Evolutionary conservation across 768 basidiomycete genomes (phyloP).

Genomic region (Lactifluus volemus): DNA sequence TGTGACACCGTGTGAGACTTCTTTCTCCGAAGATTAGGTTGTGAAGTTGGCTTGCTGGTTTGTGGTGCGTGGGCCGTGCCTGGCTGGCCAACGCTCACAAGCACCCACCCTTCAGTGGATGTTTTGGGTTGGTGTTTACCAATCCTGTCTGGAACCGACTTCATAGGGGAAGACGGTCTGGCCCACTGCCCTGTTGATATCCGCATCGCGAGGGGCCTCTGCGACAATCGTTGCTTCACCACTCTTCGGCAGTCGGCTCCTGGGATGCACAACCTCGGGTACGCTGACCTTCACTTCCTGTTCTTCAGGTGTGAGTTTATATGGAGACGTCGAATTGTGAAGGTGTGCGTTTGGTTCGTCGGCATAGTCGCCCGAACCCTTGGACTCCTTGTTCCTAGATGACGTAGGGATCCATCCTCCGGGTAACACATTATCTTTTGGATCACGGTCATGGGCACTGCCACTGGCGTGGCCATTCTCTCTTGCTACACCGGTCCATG

Average conservation of each 20-base stretch:
- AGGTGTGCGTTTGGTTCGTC: neutral
- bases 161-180: neutral
- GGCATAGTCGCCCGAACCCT: neutral
- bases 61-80: conserved; percentile 21
- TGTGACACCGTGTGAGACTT: neutral
- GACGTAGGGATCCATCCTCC: conserved; percentile 22
- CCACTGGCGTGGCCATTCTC: conserved; percentile 15
- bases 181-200: neutral
- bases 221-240: conserved; percentile 58
- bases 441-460: neutral
- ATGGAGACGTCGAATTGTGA: neutral
- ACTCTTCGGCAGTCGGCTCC: conserved; percentile 38
- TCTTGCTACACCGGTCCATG: conserved; percentile 48
- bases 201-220: conserved; percentile 29
- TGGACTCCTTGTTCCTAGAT: neutral
- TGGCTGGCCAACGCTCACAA: conserved; percentile 46
- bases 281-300: conserved; percentile 38
- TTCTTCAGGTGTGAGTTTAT: conserved; percentile 1
- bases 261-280: conserved; percentile 41
- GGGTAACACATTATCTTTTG: conserved; percentile 10
- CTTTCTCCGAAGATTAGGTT: conserved; percentile 2
- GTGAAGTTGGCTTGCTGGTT: neutral
- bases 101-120: conserved; percentile 53
- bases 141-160: neutral
- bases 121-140: conserved; percentile 17